Percentiles rank a stretch among this genome's conserved stretches.
These are phyloP conservation scores for Brassica balearica DNA, from an alignment of 441 rosid genomes.

Conservation along the genomic window DNA sequence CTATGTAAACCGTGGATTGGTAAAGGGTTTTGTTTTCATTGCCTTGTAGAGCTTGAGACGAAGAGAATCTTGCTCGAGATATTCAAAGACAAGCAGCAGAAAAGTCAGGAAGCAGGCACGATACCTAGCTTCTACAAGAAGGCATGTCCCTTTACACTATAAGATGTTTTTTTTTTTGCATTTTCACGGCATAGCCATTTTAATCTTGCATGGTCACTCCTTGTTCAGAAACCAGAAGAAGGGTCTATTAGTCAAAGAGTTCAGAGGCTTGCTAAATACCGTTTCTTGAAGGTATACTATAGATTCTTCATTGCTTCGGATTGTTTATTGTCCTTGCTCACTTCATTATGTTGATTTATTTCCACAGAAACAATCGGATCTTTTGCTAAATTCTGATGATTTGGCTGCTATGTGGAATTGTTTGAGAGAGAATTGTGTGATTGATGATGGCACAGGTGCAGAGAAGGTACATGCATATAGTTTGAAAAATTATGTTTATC, in stretches of 20 bases:
- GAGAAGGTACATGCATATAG: constrained; percentile 68
- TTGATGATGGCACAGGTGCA: constrained; percentile 98
- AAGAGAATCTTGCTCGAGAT: constrained; percentile 97
- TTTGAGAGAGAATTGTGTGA: constrained; percentile 97
- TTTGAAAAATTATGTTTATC: not conserved
- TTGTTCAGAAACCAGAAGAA: constrained; percentile 91
- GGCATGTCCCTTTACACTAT: constrained; percentile 56
- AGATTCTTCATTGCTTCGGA: constrained; percentile 1
- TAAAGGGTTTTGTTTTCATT: constrained; percentile 6
- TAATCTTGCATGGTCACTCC: constrained; percentile 29
- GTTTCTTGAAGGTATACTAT: constrained; percentile 76
- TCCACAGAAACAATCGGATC: constrained; percentile 97
- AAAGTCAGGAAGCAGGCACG: constrained; percentile 83
- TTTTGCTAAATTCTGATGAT: constrained; percentile 92
- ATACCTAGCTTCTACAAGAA: constrained; percentile 96
- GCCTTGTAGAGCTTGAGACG: constrained; percentile 82
- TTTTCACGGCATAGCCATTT: not conserved
- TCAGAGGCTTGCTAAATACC: constrained; percentile 91
- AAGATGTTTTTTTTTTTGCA: constrained; percentile 16
- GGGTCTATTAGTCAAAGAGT: constrained; percentile 97
- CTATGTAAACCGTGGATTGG: not conserved
- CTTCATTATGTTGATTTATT: constrained; percentile 30
- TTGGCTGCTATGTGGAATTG: constrained; percentile 99
- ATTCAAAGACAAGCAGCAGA: constrained; percentile 96
- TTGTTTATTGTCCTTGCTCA: constrained; percentile 23